phyloP scores from a whole-genome alignment of 495 filamentous ascomycete species.

The Elasticomyces elasticus region DNA sequence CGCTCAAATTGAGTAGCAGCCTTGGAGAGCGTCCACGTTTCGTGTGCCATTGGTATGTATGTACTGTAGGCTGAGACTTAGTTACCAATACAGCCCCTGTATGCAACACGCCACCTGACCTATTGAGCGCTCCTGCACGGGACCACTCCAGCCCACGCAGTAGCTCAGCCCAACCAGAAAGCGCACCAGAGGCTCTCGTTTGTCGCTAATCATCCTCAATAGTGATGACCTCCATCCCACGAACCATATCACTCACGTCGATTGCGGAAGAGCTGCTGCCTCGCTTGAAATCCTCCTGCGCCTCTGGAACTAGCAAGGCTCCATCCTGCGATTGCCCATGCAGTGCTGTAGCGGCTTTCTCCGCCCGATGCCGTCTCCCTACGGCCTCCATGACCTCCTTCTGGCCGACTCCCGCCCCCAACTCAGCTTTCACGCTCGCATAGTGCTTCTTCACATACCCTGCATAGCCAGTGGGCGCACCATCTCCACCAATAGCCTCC shows the following conservation, averaged over 20 bases:
- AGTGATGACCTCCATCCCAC: conserved; percentile 5
- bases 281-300: neutral
- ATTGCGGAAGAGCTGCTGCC: neutral
- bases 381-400: conserved; percentile 52
- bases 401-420: conserved; percentile 27
- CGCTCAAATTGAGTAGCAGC: no score
- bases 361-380: conserved; percentile 40
- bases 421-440: conserved; percentile 42
- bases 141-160: no score
- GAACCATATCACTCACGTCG: neutral
- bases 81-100: no score
- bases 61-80: no score
- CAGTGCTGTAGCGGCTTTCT: conserved; percentile 26
- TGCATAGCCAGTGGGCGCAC: conserved; percentile 46
- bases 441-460: conserved; percentile 58
- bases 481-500: conserved; percentile 12
- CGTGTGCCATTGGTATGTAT: no score
- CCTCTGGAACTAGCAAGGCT: neutral
- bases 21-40: no score
- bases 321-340: neutral
- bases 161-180: no score
- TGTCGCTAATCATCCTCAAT: conserved; percentile 5
- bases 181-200: no score
- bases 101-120: no score
- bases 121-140: no score